Base-by-base conservation (phyloP, 2,329 filamentous ascomycete genomes). In the Trichoderma sp. region DNA sequence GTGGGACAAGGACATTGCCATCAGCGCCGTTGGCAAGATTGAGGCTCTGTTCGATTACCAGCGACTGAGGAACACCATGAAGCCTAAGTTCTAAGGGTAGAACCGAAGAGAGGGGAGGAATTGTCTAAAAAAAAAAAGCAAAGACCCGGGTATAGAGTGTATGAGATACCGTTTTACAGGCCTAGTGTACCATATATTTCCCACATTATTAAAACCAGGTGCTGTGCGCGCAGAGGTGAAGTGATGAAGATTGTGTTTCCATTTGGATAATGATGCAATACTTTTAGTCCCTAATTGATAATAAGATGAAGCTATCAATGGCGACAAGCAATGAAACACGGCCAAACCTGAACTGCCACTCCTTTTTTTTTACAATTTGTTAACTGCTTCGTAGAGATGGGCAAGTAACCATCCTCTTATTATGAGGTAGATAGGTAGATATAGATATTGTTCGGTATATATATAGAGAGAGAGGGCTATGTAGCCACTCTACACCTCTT, bases 1-100 rank as follows among this genome's bases (percentile, higher is more conserved):
- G 70, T 99, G 95, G 95, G 95, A 99, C 83, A 91, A 94, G 83
- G 95, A 99, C 80, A 85, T 99, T 76, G 95, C 95, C 76, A 87
- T 99, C 80, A 94, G 90, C 79, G 95, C 94, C 37, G 92, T 98
- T 73, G 95, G 95, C 73, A 90, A 89, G 83, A 93, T 98, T 77
- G 95, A 98, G 87, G 94, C 89, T 78, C 80, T 90, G 68, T 86
- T 91, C 70, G 88, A 94, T 80, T 96, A 95, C 84, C 85, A 90
- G 80, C 84, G 90, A 78, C 86, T 92, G 77, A 86, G 93, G 79
- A 89, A 88, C 80, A 93, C 95, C 79, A 95, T 95, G 91, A 93
- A 89, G 85, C 89, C 93, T 81, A 94, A 92, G 84, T 86, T 85
- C 76, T 86, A 83, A 65, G 79, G 72, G 70, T 71, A 74, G 69